Percentiles rank a stretch among this genome's conserved stretches.
These are phyloP conservation scores for Cryptococcus neoformans DNA, from an alignment of 1,284 basidiomycete species.

Conservation along the genomic window DNA sequence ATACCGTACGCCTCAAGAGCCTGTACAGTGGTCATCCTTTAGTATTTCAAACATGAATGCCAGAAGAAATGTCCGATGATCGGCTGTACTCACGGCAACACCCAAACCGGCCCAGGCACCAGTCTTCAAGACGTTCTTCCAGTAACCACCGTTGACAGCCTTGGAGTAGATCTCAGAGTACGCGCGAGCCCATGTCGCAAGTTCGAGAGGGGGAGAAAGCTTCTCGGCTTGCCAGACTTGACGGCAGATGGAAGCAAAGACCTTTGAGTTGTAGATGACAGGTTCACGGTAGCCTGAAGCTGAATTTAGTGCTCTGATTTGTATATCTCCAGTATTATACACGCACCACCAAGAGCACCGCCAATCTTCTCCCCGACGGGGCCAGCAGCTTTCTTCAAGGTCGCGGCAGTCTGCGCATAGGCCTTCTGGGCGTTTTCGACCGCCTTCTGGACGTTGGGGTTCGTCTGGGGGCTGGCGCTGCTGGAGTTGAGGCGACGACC, in stretches of 20 bases:
- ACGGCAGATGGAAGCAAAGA: constrained; percentile 78
- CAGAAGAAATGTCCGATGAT: no score
- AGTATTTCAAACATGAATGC: neutral
- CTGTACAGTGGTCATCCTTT: constrained; percentile 25
- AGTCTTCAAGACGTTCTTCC: constrained; percentile 63
- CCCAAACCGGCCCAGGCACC: constrained; percentile 77
- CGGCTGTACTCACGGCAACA: constrained; percentile 71
- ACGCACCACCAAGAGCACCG: constrained; percentile 46
- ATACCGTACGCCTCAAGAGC: constrained; percentile 57
- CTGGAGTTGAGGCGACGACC: constrained; percentile 28
- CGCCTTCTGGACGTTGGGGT: constrained; percentile 45
- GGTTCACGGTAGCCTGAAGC: constrained; percentile 74
- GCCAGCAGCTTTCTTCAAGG: constrained; percentile 44
- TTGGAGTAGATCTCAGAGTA: constrained; percentile 72
- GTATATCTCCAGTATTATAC: neutral
- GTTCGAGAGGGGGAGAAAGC: constrained; percentile 72
- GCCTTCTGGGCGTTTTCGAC: constrained; percentile 40
- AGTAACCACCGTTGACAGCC: constrained; percentile 64
- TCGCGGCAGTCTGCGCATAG: constrained; percentile 30
- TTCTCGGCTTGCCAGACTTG: constrained; percentile 88
- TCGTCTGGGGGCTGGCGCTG: constrained; percentile 22
- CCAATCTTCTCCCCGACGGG: constrained; percentile 47
- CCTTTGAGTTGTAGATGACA: constrained; percentile 75
- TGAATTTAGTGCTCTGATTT: neutral
- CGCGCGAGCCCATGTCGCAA: constrained; percentile 62